Evolutionary conservation across 805 yeast genomes (phyloP).

Genomic region (Hanseniaspora jakobsenii): DNA sequence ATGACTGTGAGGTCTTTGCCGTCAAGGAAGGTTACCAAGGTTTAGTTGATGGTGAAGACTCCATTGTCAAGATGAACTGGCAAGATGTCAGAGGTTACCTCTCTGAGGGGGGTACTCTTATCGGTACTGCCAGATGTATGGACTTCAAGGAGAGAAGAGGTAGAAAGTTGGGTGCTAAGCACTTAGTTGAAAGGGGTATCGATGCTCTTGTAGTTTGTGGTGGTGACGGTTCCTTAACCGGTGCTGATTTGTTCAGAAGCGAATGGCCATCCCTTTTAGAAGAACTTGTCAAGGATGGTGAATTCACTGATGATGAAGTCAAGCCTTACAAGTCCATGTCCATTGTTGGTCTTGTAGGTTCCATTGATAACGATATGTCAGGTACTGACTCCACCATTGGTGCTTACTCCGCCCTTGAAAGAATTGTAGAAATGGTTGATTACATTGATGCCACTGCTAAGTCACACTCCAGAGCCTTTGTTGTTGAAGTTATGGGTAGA

Average conservation of each 20-base stretch:
- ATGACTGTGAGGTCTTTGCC: slow-evolving; percentile 83
- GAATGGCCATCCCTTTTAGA: slow-evolving; percentile 87
- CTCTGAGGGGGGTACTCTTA: slow-evolving; percentile 84
- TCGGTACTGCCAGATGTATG: slow-evolving; percentile 90
- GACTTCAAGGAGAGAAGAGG: slow-evolving; percentile 80
- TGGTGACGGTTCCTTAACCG: slow-evolving; percentile 97
- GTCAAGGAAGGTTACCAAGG: slow-evolving; percentile 94
- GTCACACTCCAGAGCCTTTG: slow-evolving; percentile 73
- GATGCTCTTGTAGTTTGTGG: slow-evolving; percentile 95
- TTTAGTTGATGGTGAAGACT: slow-evolving; percentile 71
- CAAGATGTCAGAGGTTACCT: slow-evolving; percentile 91
- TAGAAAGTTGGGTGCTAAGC: slow-evolving; percentile 68
- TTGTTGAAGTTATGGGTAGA: slow-evolving; percentile 80
- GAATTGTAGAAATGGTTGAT: slow-evolving; percentile 85
- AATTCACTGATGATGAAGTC: slow-evolving; percentile 47
- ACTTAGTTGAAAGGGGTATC: slow-evolving; percentile 76
- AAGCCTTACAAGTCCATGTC: slow-evolving; percentile 59
- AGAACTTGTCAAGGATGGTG: slow-evolving; percentile 52
- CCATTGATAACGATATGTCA: slow-evolving; percentile 97
- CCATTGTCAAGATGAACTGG: slow-evolving; percentile 74
- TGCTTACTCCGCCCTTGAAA: slow-evolving; percentile 81
- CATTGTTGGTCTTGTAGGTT: slow-evolving; percentile 90
- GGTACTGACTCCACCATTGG: slow-evolving; percentile 95
- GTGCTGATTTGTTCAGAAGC: slow-evolving; percentile 85
- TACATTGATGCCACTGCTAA: slow-evolving; percentile 76